These are phyloP conservation scores for Fusarium aywerte DNA, from an alignment of 2,329 filamentous ascomycete species.

Conservation along the genomic window DNA sequence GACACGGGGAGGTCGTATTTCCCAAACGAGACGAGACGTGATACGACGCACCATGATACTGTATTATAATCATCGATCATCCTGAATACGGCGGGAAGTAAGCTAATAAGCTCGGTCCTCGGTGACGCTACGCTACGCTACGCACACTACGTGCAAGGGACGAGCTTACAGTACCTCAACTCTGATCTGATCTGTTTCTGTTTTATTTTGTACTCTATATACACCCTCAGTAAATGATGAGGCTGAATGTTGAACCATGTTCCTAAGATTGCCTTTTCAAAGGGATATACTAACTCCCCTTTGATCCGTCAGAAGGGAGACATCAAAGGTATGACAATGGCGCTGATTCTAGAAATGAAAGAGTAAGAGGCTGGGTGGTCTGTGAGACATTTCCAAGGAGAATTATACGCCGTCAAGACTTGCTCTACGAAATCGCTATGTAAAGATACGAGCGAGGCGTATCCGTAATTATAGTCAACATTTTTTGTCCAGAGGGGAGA, in stretches of 20 bases:
- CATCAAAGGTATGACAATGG: constrained; percentile 32
- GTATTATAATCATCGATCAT: constrained; percentile 4
- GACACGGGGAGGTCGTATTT: constrained; percentile 23
- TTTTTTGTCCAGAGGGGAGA: neutral
- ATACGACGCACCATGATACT: constrained; percentile 24
- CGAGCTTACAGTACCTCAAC: constrained; percentile 6
- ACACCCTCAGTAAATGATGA: constrained; percentile 1
- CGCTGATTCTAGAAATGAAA: constrained; percentile 24
- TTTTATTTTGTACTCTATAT: neutral
- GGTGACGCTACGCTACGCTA: neutral
- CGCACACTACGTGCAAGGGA: constrained; percentile 22
- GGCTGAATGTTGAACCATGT: constrained; percentile 13
- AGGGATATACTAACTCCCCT: constrained; percentile 31
- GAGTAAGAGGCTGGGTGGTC: constrained; percentile 33
- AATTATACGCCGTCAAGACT: constrained; percentile 17
- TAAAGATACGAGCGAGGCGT: constrained; percentile 33
- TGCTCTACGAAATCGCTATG: constrained; percentile 3
- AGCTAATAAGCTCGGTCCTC: constrained; percentile 16
- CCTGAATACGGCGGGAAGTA: neutral
- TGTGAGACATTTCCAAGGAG: constrained; percentile 31
- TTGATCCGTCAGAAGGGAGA: constrained; percentile 29
- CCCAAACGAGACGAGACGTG: constrained; percentile 7
- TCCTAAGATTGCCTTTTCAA: constrained; percentile 14
- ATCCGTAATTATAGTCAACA: neutral
- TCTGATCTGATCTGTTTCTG: no score